A percentile compares a stretch with the other conserved stretches of the same genome.
Conservation (phyloP, 177 flowering plant genomes). For the Tripterygium wilfordii region DNA sequence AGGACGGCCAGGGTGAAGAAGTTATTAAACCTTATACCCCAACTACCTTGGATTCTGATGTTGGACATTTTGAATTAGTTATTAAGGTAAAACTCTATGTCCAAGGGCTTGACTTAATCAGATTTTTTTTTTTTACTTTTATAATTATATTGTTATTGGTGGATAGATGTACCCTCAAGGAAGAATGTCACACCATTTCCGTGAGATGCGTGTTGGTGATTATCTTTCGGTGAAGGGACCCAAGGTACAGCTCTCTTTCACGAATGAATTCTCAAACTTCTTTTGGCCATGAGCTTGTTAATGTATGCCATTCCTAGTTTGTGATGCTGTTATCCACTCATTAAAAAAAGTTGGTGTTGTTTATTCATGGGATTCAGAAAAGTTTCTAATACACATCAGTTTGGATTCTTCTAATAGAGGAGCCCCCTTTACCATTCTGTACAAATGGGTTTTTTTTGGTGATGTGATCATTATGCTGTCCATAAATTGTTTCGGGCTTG, state of each 20-base stretch:
- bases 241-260: conserved; percentile 42
- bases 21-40: conserved; percentile 85
- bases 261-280: not conserved
- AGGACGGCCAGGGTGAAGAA: conserved; percentile 66
- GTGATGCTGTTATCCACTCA: no score
- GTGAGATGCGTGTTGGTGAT: conserved; percentile 94
- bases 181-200: conserved; percentile 98
- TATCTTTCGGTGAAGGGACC: conserved; percentile 88
- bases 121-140: not conserved
- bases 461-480: no score
- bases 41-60: conserved; percentile 78
- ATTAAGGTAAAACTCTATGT: conserved; percentile 43
- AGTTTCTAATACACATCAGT: no score
- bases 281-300: not conserved
- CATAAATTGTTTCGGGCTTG: no score
- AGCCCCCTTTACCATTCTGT: no score
- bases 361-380: no score
- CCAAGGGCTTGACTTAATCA: no score
- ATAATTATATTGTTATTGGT: not conserved
- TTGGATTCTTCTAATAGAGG: no score
- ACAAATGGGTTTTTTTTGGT: no score
- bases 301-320: no score
- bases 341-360: no score
- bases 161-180: conserved; percentile 97
- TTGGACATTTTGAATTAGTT: conserved; percentile 80